Conservation (phyloP, 352 stramenopile species). For the Halophytophthora batemanensis region DNA sequence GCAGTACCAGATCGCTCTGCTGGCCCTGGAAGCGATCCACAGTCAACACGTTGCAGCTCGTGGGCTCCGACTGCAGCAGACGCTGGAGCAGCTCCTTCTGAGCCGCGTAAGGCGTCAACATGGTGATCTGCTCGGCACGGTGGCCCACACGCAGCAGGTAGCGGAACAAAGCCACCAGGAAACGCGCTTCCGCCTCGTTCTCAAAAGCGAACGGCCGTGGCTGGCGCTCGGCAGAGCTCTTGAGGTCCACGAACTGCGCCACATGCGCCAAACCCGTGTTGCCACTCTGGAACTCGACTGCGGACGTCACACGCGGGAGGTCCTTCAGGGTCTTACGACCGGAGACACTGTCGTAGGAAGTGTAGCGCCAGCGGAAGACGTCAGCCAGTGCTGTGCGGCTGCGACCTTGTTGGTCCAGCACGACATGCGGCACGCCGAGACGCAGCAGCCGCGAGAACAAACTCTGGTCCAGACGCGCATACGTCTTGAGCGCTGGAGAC, state of each 20-base stretch:
- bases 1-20: constrained; percentile 94
- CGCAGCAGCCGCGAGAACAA: constrained; percentile 94
- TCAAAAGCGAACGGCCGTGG: constrained; percentile 89
- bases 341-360: constrained; percentile 8
- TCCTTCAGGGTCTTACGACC: constrained; percentile 19
- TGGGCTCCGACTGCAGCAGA: constrained; percentile 51
- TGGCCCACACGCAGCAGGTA: constrained; percentile 95
- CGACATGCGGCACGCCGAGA: constrained; percentile 89
- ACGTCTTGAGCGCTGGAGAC: constrained; percentile 83
- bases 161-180: constrained; percentile 90
- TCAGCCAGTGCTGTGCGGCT: constrained; percentile 82
- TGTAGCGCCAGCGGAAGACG: constrained; percentile 88
- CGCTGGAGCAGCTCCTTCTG: constrained; percentile 92
- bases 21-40: constrained; percentile 96
- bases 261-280: constrained; percentile 90
- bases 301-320: constrained; percentile 19
- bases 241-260: constrained; percentile 90
- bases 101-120: constrained; percentile 95
- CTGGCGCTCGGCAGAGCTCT: constrained; percentile 53
- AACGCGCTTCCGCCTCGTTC: constrained; percentile 95
- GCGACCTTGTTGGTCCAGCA: constrained; percentile 91
- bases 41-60: constrained; percentile 70
- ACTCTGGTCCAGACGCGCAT: constrained; percentile 93
- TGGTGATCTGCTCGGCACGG: constrained; percentile 86
- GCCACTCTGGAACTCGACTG: constrained; percentile 38